These are phyloP conservation scores for Orbilia ellipsospora DNA, from an alignment of 2,329 filamentous ascomycete genomes.

Conservation along the genomic window DNA sequence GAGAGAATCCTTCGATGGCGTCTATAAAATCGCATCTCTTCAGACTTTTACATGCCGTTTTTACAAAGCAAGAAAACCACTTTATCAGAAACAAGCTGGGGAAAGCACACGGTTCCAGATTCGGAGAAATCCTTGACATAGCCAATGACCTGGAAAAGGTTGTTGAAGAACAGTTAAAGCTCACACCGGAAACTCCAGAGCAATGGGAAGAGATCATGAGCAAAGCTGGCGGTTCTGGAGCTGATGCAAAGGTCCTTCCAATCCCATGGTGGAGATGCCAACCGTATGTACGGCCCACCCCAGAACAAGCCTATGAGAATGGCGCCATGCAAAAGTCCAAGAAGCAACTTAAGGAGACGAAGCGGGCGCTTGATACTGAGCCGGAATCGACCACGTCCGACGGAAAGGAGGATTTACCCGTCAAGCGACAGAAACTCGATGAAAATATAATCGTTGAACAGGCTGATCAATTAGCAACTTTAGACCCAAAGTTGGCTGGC, in stretches of 20 bases:
- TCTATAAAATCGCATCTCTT: conserved; percentile 94
- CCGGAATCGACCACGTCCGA: conserved; percentile 50
- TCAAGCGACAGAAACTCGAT: conserved; percentile 58
- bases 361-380: conserved; percentile 64
- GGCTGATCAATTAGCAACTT: conserved; percentile 11
- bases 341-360: conserved; percentile 67
- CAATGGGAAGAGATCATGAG: conserved; percentile 63
- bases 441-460: conserved; percentile 6
- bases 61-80: conserved; percentile 74
- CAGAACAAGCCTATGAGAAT: conserved; percentile 56
- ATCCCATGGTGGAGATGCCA: conserved; percentile 59
- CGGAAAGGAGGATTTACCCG: conserved; percentile 60
- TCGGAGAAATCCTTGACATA: conserved; percentile 80
- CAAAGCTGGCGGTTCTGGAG: conserved; percentile 55
- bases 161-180: conserved; percentile 77
- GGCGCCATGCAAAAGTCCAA: conserved; percentile 76
- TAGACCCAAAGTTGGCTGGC: conserved; percentile 20
- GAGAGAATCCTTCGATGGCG: conserved; percentile 72
- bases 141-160: conserved; percentile 81
- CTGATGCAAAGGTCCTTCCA: conserved; percentile 45
- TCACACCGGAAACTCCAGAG: conserved; percentile 60
- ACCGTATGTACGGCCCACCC: conserved; percentile 55
- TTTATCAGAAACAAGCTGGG: conserved; percentile 88
- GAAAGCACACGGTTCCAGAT: conserved; percentile 73
- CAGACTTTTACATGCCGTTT: conserved; percentile 84